Base-by-base conservation (phyloP, 768 basidiomycete species). In the Leccinum broughii region DNA sequence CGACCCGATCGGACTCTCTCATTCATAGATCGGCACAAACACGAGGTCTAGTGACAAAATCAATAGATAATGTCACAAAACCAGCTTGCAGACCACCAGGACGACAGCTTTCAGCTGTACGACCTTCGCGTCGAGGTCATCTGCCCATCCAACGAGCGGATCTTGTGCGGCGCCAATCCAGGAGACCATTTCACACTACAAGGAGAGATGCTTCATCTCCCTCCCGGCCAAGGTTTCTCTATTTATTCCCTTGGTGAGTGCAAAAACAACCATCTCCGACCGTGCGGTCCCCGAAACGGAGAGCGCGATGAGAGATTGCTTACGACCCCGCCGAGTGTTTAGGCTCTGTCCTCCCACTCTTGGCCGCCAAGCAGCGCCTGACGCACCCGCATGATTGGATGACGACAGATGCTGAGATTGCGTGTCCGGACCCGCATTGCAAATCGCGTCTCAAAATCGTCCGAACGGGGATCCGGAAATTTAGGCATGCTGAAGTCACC, bases 51-150 rank as follows among this genome's bases (percentile, higher is more conserved):
- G 32, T 11, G 32, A 34, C 32, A 11, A 34, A 34, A 11, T 34
- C 10, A 34, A 11, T 34, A 35, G 35, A 35, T 5, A 2, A 60
- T 62, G 63, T 7, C 60, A 1, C 59, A 61, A 32, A 37, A 56
- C 15, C 35, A 35, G 14, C 0, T 26, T 8, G 41, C 50, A 10
- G 35, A 48, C 15, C 9, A 11, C n/a, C 55, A 55, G 11, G 37
- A 76, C 56, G 85, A 85, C 65, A 68, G 71, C 2, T 89, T 88
- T 65, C 75, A 83, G 57, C 75, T 89, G 11, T 88, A 85, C 65
- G 87, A 89, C 62, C 80, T 89, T 28, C 81, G 80, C 9, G 81
- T 88, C 30, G 84, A 88, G 64, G 82, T 85, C 0, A 68, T 88
- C 26, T 86, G 86, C 62, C 85, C 87, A 0, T 78, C 81, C 0